Conservation (phyloP, 106 monocot species). For the Acanthochlamys bracteata region DNA sequence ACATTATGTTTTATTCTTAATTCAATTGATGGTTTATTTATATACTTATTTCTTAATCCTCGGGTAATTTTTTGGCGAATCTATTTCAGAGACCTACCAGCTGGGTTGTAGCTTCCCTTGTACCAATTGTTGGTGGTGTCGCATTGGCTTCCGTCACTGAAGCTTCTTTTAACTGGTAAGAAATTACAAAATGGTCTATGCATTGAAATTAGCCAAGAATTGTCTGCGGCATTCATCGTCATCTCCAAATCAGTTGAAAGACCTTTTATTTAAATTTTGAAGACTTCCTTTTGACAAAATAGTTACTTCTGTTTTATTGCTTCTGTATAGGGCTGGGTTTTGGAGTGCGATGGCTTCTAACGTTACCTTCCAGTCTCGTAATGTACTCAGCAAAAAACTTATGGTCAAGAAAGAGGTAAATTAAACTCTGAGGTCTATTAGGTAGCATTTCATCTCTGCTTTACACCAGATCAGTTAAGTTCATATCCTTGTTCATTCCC, state of each 20-base stretch:
- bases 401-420: slow-evolving; percentile 83
- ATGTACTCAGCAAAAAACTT: slow-evolving; percentile 88
- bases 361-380: slow-evolving; percentile 67
- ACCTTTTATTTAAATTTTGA: neutral
- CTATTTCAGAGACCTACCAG: slow-evolving; percentile 36
- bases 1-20: too few relatives aligned
- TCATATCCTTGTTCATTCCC: too few relatives aligned
- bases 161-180: slow-evolving; percentile 74
- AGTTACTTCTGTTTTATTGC: neutral
- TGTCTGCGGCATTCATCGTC: too few relatives aligned
- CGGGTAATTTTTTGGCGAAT: neutral
- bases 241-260: too few relatives aligned
- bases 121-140: slow-evolving; percentile 77
- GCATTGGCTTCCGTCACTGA: slow-evolving; percentile 70
- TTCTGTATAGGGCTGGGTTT: slow-evolving; percentile 63
- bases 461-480: too few relatives aligned
- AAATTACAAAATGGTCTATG: neutral
- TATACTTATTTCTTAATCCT: neutral
- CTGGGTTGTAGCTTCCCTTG: slow-evolving; percentile 46
- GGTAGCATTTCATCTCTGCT: too few relatives aligned
- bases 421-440: neutral
- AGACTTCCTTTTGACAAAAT: neutral
- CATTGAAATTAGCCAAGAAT: too few relatives aligned
- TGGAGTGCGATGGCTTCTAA: slow-evolving; percentile 98
- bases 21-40: neutral